These are phyloP conservation scores for Ensete glaucum DNA, from an alignment of 176 grass and related monocot genomes.

Conservation along the genomic window DNA sequence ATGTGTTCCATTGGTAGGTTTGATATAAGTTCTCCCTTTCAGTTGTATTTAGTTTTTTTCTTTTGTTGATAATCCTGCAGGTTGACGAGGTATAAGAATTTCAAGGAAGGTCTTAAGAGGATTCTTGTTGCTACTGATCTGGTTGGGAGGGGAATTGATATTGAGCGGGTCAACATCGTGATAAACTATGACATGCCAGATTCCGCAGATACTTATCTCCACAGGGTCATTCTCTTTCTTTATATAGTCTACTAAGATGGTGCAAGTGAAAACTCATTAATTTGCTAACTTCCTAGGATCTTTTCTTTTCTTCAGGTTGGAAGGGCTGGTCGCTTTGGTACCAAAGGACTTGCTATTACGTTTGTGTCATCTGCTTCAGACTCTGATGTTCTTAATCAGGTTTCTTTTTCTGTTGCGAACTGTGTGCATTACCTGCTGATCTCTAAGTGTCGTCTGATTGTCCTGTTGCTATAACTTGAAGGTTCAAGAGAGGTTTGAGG, in stretches of 20 bases:
- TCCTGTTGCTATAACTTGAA: neutral
- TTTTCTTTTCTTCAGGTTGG: constrained; percentile 40
- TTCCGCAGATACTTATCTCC: constrained; percentile 89
- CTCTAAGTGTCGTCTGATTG: constrained; percentile 6
- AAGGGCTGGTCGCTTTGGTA: constrained; percentile 86
- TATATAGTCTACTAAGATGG: neutral
- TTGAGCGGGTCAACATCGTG: constrained; percentile 96
- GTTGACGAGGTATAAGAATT: constrained; percentile 84
- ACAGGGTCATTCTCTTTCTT: constrained; percentile 45
- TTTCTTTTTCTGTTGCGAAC: neutral
- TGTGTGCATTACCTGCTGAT: neutral
- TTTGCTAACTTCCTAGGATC: constrained; percentile 1
- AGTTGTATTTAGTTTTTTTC: neutral
- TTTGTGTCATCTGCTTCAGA: constrained; percentile 92
- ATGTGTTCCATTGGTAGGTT: neutral
- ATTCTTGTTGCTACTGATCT: constrained; percentile 96
- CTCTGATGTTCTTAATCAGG: constrained; percentile 92
- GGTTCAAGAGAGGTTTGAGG: constrained; percentile 99
- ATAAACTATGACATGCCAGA: constrained; percentile 99
- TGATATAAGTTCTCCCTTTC: no score
- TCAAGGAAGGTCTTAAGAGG: constrained; percentile 98
- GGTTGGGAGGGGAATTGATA: constrained; percentile 96
- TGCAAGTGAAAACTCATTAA: neutral
- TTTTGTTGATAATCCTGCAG: constrained; percentile 21
- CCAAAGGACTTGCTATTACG: constrained; percentile 95